Evolutionary conservation across 805 yeast species (phyloP).

Genomic region (Trichomonascus vanleenenianus): DNA sequence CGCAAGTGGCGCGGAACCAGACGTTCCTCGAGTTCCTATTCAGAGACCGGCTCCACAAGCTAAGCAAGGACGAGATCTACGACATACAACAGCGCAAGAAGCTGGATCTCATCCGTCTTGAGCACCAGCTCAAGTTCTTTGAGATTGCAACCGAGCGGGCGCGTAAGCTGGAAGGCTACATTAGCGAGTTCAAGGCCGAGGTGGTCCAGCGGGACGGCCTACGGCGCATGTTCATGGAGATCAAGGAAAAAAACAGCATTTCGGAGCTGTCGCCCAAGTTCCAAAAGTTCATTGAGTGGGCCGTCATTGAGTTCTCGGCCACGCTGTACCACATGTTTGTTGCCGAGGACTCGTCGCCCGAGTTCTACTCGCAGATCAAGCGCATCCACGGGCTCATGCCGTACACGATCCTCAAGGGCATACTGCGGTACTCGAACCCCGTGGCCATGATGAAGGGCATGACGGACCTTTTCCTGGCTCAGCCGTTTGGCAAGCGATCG

Average conservation of each 20-base stretch:
- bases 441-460: slow-evolving; percentile 71
- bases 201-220: slow-evolving; percentile 50
- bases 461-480: slow-evolving; percentile 77
- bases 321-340: slow-evolving; percentile 73
- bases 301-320: slow-evolving; percentile 75
- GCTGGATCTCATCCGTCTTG: slow-evolving; percentile 53
- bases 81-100: slow-evolving; percentile 55
- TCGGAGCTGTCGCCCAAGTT: slow-evolving; percentile 59
- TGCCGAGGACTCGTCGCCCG: slow-evolving; percentile 75
- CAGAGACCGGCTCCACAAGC: slow-evolving; percentile 30
- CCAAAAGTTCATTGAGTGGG: slow-evolving; percentile 69
- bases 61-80: slow-evolving; percentile 36
- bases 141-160: slow-evolving; percentile 56
- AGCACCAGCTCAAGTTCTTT: slow-evolving; percentile 67
- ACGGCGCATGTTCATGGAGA: slow-evolving; percentile 53
- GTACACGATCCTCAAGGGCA: slow-evolving; percentile 65
- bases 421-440: slow-evolving; percentile 80
- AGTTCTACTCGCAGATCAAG: slow-evolving; percentile 60
- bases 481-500: slow-evolving; percentile 60
- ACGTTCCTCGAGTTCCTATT: slow-evolving; percentile 48
- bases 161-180: slow-evolving; percentile 43
- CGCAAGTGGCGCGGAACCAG: slow-evolving; percentile 47
- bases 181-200: slow-evolving; percentile 51
- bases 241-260: slow-evolving; percentile 47
- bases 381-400: slow-evolving; percentile 75